Evolutionary conservation across 306 rosid genomes (phyloP).

Genomic region (Glycine soja): DNA sequence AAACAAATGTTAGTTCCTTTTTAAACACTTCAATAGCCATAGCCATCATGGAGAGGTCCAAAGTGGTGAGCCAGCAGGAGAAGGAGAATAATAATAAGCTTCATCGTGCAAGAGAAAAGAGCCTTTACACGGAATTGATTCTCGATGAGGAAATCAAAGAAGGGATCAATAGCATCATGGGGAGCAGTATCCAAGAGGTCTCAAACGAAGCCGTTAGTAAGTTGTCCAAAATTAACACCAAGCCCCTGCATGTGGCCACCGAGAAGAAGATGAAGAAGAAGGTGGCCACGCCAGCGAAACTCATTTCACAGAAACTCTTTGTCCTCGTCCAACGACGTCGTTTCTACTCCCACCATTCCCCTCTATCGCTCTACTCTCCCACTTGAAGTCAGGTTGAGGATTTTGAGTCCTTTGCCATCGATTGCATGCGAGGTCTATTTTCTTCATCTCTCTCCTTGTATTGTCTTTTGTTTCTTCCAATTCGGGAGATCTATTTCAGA

Average conservation of each 20-base stretch:
- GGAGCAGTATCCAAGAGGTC: conserved; percentile 49
- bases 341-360: no score
- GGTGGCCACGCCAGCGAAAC: conserved; percentile 18
- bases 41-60: conserved; percentile 54
- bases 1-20: no score
- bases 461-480: no score
- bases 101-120: conserved; percentile 53
- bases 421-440: no score
- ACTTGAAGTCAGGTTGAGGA: no score
- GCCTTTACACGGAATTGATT: conserved; percentile 83
- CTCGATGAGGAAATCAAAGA: conserved; percentile 88
- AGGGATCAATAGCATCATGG: conserved; percentile 94
- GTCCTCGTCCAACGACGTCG: no score
- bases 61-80: conserved; percentile 41
- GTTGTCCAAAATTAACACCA: conserved; percentile 47
- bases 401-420: no score
- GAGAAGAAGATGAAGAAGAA: conserved; percentile 48
- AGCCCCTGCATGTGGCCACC: conserved; percentile 42
- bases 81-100: conserved; percentile 50
- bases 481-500: no score
- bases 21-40: no score
- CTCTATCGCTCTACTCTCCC: no score
- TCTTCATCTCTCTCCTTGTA: no score
- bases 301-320: no score
- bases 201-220: conserved; percentile 17